Percentiles rank a stretch among this genome's conserved stretches.
Evolutionary conservation across 371 early-diverging fungal species (phyloP).

Genomic region (Coemansia sp.): DNA sequence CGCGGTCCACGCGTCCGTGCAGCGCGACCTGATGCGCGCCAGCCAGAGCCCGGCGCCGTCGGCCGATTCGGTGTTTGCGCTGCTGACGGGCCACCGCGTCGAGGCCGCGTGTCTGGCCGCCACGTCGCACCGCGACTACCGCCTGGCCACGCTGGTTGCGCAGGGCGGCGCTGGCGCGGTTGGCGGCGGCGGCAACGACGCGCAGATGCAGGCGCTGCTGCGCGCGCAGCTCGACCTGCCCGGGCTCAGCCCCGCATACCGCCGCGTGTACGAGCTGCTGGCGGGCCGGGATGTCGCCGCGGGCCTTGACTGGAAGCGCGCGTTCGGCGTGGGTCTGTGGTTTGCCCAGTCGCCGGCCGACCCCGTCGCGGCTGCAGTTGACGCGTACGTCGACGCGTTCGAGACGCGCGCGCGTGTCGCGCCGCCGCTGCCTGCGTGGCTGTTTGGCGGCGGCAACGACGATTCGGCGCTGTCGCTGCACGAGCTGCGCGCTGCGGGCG

Average conservation of each 20-base stretch:
- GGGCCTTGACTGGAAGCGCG: constrained; percentile 66
- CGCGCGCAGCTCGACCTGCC: constrained; percentile 55
- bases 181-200: constrained; percentile 56
- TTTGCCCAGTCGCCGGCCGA: constrained; percentile 57
- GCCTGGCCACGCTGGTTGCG: constrained; percentile 67
- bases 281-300: constrained; percentile 51
- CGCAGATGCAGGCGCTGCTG: constrained; percentile 51
- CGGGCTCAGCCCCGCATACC: constrained; percentile 47
- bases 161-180: constrained; percentile 60
- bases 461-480: constrained; percentile 4
- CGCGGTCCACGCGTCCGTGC: constrained; percentile 32
- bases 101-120: constrained; percentile 62
- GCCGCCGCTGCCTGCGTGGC: constrained; percentile 51
- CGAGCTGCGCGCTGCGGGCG: neutral
- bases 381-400: constrained; percentile 52
- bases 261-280: constrained; percentile 59
- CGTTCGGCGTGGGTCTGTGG: constrained; percentile 73
- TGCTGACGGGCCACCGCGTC: constrained; percentile 56
- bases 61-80: constrained; percentile 51
- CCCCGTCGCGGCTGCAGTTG: constrained; percentile 54
- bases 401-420: constrained; percentile 28
- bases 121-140: constrained; percentile 57
- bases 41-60: constrained; percentile 23
- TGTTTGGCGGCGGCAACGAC: constrained; percentile 33
- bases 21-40: constrained; percentile 35